phyloP scores from a whole-genome alignment of 805 yeast genomes.

The Barnettozyma californica region DNA sequence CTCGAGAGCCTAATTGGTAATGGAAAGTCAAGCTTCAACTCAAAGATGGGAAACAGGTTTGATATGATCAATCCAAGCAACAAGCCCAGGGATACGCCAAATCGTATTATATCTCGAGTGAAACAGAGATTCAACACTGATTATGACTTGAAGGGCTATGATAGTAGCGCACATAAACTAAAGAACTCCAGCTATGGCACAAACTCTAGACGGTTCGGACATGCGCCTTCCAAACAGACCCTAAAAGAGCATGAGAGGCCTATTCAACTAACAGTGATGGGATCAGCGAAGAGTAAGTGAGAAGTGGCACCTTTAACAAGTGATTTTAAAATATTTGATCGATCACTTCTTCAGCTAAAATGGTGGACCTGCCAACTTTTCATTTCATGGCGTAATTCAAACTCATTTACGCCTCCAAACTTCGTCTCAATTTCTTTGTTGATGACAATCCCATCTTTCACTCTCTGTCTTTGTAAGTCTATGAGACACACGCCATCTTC shows the following conservation, averaged over 20 bases:
- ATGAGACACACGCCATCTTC: slow-evolving; percentile 39
- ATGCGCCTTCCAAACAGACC: background rate
- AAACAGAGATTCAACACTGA: slow-evolving; percentile 5
- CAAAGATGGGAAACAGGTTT: background rate
- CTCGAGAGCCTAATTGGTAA: background rate
- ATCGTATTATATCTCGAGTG: slow-evolving; percentile 4
- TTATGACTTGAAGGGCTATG: background rate
- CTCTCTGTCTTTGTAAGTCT: slow-evolving; percentile 27
- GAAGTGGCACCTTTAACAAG: background rate
- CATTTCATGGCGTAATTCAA: slow-evolving; percentile 24
- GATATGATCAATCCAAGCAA: background rate
- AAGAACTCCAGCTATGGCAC: slow-evolving; percentile 1
- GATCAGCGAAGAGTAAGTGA: background rate
- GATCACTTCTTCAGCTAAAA: background rate
- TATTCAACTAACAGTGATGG: background rate
- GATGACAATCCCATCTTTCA: slow-evolving; percentile 2
- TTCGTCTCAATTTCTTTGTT: background rate
- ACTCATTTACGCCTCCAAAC: slow-evolving; percentile 6
- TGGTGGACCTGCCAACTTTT: slow-evolving; percentile 36
- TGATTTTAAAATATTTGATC: too few relatives aligned
- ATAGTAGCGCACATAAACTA: background rate
- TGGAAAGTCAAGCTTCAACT: slow-evolving; percentile 2
- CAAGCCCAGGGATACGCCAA: background rate
- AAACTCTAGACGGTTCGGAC: background rate
- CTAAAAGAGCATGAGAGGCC: background rate